Evolutionary conservation across 1,284 basidiomycete genomes (phyloP).

Genomic region (Sphaerobolus stellatus): DNA sequence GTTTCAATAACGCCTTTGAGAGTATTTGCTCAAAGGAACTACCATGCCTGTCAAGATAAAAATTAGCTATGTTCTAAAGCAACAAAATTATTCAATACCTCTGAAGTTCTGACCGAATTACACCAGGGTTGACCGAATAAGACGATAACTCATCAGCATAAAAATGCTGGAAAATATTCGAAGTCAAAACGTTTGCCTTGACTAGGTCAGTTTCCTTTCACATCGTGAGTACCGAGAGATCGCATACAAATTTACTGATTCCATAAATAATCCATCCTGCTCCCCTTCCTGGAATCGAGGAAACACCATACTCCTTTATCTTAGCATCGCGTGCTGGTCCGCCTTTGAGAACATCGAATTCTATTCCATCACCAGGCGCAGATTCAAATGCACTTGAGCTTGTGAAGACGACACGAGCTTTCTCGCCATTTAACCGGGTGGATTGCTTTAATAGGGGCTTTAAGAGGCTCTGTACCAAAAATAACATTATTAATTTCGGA

Average conservation of each 20-base stretch:
- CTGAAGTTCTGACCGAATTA: not conserved
- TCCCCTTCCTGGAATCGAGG: not conserved
- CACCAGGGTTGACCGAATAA: not conserved
- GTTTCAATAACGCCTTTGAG: not conserved
- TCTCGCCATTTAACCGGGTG: not conserved
- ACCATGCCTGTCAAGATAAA: constrained; percentile 12
- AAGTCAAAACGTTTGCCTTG: not conserved
- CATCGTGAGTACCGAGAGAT: not conserved
- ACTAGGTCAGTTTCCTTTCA: not conserved
- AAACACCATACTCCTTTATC: not conserved
- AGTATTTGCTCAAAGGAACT: not conserved
- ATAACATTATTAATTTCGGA: constrained; percentile 13
- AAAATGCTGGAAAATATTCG: not conserved
- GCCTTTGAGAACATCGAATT: not conserved
- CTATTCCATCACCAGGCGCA: not conserved
- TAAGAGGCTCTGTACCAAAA: constrained; percentile 9
- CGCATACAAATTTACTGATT: not conserved
- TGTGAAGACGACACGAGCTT: not conserved
- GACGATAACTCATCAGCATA: not conserved
- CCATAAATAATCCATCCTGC: not conserved
- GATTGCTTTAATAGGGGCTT: not conserved
- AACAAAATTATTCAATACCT: constrained; percentile 14
- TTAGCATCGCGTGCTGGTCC: not conserved
- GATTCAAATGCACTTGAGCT: not conserved
- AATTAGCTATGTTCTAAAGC: constrained; percentile 8